Conservation (phyloP, 23 red algal species). For the Gracilariopsis chorda region DNA sequence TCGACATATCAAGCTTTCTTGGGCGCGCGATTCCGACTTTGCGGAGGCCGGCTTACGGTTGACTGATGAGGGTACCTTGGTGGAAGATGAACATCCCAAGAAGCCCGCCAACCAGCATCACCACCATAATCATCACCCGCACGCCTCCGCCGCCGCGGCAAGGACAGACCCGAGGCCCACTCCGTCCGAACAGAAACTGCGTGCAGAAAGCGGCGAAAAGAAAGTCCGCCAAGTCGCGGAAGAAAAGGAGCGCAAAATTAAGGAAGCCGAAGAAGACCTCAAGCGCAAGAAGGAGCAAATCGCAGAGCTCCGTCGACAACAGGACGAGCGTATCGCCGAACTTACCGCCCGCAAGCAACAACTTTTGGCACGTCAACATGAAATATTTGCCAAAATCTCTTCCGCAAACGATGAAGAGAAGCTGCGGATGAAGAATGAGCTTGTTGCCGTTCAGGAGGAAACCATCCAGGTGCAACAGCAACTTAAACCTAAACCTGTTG, state of each 20-base stretch:
- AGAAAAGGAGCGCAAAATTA: conserved; percentile 5
- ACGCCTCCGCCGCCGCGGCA: background rate
- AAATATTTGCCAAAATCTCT: conserved; percentile 2
- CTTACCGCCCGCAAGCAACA: background rate
- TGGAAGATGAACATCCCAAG: background rate
- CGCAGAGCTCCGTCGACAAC: conserved; percentile 25
- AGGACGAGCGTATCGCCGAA: conserved; percentile 22
- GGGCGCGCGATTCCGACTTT: conserved; percentile 62
- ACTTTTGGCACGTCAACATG: conserved; percentile 26
- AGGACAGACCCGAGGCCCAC: background rate
- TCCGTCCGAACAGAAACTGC: background rate
- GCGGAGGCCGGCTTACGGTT: conserved; percentile 10
- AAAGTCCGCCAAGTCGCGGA: background rate
- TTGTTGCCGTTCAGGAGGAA: conserved; percentile 30
- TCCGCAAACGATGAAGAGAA: conserved; percentile 16
- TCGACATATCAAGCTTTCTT: conserved; percentile 67
- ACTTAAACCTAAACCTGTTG: conserved; percentile 3
- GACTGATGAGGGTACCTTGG: conserved; percentile 33
- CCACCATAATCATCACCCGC: background rate
- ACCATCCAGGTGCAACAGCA: background rate
- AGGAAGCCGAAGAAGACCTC: conserved; percentile 40
- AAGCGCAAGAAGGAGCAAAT: conserved; percentile 37
- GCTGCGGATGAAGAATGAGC: conserved; percentile 12
- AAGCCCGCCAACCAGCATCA: background rate
- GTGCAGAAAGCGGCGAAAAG: background rate